These are phyloP conservation scores for Cruciata laevipes DNA, from an alignment of 257 asterid species.

Conservation along the genomic window DNA sequence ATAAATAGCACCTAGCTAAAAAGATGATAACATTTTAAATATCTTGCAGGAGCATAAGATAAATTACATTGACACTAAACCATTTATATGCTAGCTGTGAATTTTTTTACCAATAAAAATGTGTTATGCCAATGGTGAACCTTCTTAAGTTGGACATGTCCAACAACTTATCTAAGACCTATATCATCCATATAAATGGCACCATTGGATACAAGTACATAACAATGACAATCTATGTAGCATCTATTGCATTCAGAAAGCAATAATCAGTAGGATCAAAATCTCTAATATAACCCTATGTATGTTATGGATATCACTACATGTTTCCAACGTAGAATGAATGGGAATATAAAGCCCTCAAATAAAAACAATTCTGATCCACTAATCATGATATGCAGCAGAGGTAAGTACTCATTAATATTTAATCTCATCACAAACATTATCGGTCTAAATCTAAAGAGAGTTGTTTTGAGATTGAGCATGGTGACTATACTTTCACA, in stretches of 20 bases:
- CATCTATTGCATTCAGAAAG: not conserved
- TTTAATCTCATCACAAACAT: not conserved
- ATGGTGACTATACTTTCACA: conserved; percentile 64
- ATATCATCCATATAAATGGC: not conserved
- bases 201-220: not conserved
- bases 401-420: not conserved
- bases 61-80: too few relatives aligned
- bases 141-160: too few relatives aligned
- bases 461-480: conserved; percentile 19
- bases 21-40: too few relatives aligned
- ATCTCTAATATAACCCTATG: not conserved
- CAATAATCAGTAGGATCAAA: not conserved
- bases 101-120: too few relatives aligned
- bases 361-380: not conserved
- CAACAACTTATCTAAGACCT: not conserved
- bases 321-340: not conserved
- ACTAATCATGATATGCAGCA: not conserved
- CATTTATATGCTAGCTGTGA: too few relatives aligned
- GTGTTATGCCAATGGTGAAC: too few relatives aligned
- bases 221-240: not conserved
- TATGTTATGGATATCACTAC: not conserved
- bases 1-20: too few relatives aligned
- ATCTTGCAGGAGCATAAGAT: too few relatives aligned
- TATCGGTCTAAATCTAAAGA: not conserved
- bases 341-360: not conserved